A percentile compares a stretch with the other conserved stretches of the same genome.
Conservation (phyloP, 208 protist species). For the Wallacemonas sp. region DNA sequence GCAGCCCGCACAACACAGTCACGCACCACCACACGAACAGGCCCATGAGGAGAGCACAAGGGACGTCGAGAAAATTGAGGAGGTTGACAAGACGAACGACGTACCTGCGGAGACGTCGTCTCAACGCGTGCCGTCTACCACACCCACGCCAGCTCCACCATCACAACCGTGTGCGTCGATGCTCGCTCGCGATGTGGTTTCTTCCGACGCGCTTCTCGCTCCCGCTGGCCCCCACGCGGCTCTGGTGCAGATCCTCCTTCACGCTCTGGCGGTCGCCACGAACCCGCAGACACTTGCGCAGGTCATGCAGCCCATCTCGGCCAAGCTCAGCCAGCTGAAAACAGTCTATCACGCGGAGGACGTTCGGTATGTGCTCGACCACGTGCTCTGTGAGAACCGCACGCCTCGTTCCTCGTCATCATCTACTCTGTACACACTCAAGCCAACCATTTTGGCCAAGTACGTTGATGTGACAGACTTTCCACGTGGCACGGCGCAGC, state of each 20-base stretch:
- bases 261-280: not conserved
- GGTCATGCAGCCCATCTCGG: not conserved
- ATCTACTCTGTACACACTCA: not conserved
- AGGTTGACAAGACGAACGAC: too few species aligned
- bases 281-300: not conserved
- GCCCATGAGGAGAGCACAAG: too few species aligned
- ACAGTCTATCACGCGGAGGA: not conserved
- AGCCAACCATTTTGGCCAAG: not conserved
- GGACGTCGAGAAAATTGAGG: too few species aligned
- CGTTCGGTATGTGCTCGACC: constrained; percentile 12
- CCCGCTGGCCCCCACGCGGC: not conserved
- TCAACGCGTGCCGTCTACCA: too few species aligned
- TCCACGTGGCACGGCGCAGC: constrained; percentile 2
- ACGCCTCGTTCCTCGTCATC: not conserved
- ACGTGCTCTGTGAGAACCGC: too few species aligned
- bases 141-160: too few species aligned
- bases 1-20: too few species aligned
- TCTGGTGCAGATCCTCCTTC: not conserved
- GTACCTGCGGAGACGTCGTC: too few species aligned
- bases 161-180: too few species aligned
- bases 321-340: not conserved
- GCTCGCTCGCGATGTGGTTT: too few species aligned
- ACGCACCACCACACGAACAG: too few species aligned
- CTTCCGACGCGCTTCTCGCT: not conserved
- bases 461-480: constrained; percentile 6